Evolutionary conservation across 2,329 filamentous ascomycete genomes (phyloP).

Genomic region (Geosmithia flava): DNA sequence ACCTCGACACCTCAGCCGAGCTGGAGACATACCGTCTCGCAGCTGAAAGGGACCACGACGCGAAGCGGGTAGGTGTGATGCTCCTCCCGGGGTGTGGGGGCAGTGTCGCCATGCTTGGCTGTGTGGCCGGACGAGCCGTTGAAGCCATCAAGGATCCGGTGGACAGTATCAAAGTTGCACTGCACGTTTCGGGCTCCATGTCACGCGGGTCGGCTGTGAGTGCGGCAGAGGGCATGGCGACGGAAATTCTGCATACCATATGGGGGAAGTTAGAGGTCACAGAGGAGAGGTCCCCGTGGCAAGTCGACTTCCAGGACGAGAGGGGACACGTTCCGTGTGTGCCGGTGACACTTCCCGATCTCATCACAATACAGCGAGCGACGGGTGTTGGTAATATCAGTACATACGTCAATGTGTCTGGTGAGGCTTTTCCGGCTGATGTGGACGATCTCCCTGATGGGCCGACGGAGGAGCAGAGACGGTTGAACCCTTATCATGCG

Average conservation of each 20-base stretch:
- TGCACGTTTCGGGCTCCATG: slow-evolving; percentile 8
- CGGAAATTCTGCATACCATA: too few species aligned
- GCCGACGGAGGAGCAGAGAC: slow-evolving; percentile 6
- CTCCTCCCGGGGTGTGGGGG: slow-evolving; percentile 10
- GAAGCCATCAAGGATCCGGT: not conserved
- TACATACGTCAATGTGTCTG: slow-evolving; percentile 3
- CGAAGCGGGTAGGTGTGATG: slow-evolving; percentile 5
- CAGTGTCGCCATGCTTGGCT: slow-evolving; percentile 9
- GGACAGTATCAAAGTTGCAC: slow-evolving; percentile 6
- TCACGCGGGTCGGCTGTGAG: slow-evolving; percentile 8
- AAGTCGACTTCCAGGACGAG: slow-evolving; percentile 10
- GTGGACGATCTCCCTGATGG: slow-evolving; percentile 3
- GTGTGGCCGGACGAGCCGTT: slow-evolving; percentile 4
- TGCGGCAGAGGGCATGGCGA: slow-evolving; percentile 3
- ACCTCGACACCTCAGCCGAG: slow-evolving; percentile 10
- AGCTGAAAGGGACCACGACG: slow-evolving; percentile 2
- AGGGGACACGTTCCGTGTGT: slow-evolving; percentile 6
- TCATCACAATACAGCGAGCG: slow-evolving; percentile 9
- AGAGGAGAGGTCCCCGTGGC: not conserved
- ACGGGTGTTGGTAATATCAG: slow-evolving; percentile 6
- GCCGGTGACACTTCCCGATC: slow-evolving; percentile 8
- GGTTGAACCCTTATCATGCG: slow-evolving; percentile 8
- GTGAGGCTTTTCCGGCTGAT: too few species aligned
- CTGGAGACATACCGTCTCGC: slow-evolving; percentile 7
- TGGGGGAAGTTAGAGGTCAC: slow-evolving; percentile 1